phyloP scores from a whole-genome alignment of 1,284 basidiomycete species.

The Leccinum fuscescens region DNA sequence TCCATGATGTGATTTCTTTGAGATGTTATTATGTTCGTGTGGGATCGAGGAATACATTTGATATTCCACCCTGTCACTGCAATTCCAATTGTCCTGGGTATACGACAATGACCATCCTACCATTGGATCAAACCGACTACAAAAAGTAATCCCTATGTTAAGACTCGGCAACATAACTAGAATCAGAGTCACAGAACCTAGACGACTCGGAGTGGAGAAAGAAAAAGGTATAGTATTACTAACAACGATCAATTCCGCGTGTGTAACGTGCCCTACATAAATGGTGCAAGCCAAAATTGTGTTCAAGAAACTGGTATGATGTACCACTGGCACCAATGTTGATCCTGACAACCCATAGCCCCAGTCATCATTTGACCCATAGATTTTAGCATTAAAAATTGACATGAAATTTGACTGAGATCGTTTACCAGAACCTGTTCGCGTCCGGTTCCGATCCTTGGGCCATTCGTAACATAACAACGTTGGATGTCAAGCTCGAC shows the following conservation, averaged over 20 bases:
- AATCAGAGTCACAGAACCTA: not conserved
- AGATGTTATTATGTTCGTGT: not conserved
- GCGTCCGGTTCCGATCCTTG: constrained; percentile 17
- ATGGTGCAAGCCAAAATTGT: not conserved
- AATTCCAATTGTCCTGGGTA: not conserved
- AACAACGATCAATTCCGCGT: not conserved
- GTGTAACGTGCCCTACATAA: not conserved
- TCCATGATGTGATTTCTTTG: not conserved
- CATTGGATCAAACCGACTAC: not conserved
- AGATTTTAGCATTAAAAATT: not conserved
- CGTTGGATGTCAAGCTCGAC: constrained; percentile 54
- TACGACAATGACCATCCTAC: not conserved
- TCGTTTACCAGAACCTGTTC: constrained; percentile 30
- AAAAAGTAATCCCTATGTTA: too few species aligned
- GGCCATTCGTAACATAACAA: constrained; percentile 30
- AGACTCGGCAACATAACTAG: too few species aligned
- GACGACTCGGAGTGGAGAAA: not conserved
- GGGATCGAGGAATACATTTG: not conserved
- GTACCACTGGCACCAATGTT: not conserved
- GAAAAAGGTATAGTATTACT: not conserved
- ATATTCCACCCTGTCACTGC: too few species aligned
- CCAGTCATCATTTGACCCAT: not conserved
- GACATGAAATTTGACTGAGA: not conserved
- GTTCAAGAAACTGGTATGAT: not conserved
- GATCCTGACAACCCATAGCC: not conserved